Percentiles rank a stretch among this genome's conserved stretches.
Conservation (phyloP, 495 filamentous ascomycete species). For the Pyrenula aspistea region DNA sequence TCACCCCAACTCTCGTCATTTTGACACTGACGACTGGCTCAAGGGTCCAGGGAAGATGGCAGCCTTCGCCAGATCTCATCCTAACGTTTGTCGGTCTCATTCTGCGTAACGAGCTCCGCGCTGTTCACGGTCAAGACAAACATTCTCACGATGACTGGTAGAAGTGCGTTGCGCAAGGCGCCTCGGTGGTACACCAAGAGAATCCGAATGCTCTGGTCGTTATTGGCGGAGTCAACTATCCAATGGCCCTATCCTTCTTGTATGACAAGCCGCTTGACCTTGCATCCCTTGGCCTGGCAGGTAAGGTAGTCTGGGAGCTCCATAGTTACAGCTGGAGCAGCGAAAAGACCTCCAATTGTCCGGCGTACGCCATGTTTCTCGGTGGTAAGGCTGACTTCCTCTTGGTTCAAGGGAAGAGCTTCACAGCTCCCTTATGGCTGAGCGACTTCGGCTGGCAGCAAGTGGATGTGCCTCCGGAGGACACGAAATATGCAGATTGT, state of each 20-base stretch:
- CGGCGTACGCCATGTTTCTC: conserved; percentile 22
- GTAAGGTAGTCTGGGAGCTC: conserved; percentile 39
- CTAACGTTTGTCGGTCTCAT: conserved; percentile 31
- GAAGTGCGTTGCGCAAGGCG: conserved; percentile 25
- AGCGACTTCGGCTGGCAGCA: conserved; percentile 37
- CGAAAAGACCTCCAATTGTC: conserved; percentile 23
- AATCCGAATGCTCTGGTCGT: conserved; percentile 30
- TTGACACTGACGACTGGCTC: neutral
- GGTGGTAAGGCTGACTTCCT: conserved; percentile 30
- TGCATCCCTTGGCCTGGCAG: conserved; percentile 24
- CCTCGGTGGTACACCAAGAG: conserved; percentile 24
- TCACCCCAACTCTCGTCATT: conserved; percentile 2
- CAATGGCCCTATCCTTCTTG: conserved; percentile 31
- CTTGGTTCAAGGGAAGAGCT: conserved; percentile 23
- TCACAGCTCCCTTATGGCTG: conserved; percentile 33
- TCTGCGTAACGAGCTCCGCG: conserved; percentile 37
- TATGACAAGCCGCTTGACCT: conserved; percentile 15
- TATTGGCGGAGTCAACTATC: conserved; percentile 30
- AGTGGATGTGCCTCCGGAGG: conserved; percentile 17
- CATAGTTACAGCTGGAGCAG: conserved; percentile 36
- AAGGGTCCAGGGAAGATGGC: no score
- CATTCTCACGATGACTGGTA: conserved; percentile 33
- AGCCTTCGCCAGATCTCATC: conserved; percentile 7
- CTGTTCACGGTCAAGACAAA: conserved; percentile 24
- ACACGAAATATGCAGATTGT: conserved; percentile 25